These are phyloP conservation scores for Chytridiales sp. DNA, from an alignment of 371 early-diverging fungal genomes.

Conservation along the genomic window DNA sequence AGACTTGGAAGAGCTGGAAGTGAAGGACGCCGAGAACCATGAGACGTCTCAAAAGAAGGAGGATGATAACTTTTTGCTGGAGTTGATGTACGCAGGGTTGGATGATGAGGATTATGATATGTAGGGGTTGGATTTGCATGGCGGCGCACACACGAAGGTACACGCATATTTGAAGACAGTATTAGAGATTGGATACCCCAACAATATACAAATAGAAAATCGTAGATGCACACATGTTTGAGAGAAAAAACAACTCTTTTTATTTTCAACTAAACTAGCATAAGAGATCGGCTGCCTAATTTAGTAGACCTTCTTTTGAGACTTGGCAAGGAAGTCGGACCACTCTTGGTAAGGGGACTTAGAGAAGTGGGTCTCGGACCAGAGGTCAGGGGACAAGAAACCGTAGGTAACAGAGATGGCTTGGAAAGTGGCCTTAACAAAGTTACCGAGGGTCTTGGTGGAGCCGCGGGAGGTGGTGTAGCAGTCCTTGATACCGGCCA, in stretches of 20 bases:
- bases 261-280: too few species aligned
- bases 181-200: too few species aligned
- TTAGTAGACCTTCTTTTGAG: constrained; percentile 38
- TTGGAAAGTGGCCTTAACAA: constrained; percentile 98
- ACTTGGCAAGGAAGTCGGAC: constrained; percentile 86
- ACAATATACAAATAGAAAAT: too few species aligned
- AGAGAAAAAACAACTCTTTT: too few species aligned
- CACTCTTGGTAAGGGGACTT: constrained; percentile 92
- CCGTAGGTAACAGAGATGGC: constrained; percentile 98
- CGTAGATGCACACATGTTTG: too few species aligned
- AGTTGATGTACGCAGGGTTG: background rate
- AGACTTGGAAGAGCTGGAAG: background rate
- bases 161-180: too few species aligned
- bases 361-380: constrained; percentile 86
- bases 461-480: constrained; percentile 94
- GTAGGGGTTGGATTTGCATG: too few species aligned
- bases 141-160: too few species aligned
- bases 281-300: too few species aligned
- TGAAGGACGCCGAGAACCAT: background rate
- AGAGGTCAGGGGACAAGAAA: constrained; percentile 97
- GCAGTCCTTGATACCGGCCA: constrained; percentile 99
- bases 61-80: constrained; percentile 4
- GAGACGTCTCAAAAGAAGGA: background rate
- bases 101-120: background rate
- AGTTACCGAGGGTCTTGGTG: constrained; percentile 87